Conservation (phyloP, 495 filamentous ascomycete genomes). For the Penicillium goetzii region DNA sequence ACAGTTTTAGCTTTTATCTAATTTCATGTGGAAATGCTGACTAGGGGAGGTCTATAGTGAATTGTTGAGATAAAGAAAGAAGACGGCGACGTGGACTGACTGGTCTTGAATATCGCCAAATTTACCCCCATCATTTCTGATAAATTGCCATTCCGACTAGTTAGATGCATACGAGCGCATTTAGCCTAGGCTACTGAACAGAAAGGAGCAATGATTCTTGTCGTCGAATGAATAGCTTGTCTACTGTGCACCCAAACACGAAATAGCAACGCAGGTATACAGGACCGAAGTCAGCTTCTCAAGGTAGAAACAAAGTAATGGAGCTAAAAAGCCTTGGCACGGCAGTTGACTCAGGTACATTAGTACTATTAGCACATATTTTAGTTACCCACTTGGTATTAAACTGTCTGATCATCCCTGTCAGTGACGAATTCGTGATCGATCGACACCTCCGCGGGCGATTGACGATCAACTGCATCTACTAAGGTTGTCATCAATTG, state of each 20-base stretch:
- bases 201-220: background rate
- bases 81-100: too few species aligned
- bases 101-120: too few species aligned
- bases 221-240: background rate
- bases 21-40: conserved; percentile 9
- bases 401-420: conserved; percentile 30
- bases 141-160: background rate
- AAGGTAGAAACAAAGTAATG: conserved; percentile 1
- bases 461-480: conserved; percentile 22
- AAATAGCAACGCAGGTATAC: background rate
- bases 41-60: background rate
- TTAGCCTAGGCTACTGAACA: background rate
- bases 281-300: background rate
- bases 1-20: conserved; percentile 1
- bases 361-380: conserved; percentile 13
- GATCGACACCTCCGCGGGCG: conserved; percentile 26
- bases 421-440: conserved; percentile 27
- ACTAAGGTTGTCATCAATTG: background rate
- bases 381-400: conserved; percentile 9
- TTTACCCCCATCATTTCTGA: background rate
- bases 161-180: background rate
- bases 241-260: background rate
- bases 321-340: background rate
- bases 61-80: background rate
- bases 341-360: background rate